Evolutionary conservation across 805 yeast genomes (phyloP).

Genomic region (Hanseniaspora pseudoguilliermondii): DNA sequence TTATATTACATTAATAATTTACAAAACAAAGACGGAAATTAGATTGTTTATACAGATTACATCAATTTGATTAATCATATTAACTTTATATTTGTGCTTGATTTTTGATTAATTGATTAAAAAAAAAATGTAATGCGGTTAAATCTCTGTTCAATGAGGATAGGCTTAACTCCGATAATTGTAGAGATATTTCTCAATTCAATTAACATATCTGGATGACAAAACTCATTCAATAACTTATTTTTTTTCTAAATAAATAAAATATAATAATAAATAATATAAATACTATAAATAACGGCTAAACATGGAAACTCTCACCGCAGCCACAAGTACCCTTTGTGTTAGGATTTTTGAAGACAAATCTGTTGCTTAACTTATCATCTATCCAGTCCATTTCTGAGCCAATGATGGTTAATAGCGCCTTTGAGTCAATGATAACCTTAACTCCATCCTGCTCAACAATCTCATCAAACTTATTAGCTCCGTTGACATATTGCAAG

Average conservation of each 20-base stretch:
- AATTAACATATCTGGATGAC: neutral
- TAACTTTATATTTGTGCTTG: too few species aligned
- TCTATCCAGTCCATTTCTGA: constrained; percentile 98
- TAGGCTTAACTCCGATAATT: too few species aligned
- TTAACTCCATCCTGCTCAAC: constrained; percentile 89
- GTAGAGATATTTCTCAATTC: too few species aligned
- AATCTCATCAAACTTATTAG: constrained; percentile 91
- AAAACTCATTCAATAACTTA: too few species aligned
- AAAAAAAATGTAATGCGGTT: neutral
- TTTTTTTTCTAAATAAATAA: neutral
- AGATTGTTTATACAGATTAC: neutral
- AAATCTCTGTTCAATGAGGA: too few species aligned
- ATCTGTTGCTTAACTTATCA: constrained; percentile 76
- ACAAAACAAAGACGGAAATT: neutral
- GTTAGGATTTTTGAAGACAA: constrained; percentile 89
- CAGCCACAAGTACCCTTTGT: constrained; percentile 98
- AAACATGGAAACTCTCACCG: constrained; percentile 97
- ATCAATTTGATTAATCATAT: too few species aligned
- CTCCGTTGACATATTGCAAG: constrained; percentile 74
- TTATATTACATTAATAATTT: neutral
- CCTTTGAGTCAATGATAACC: constrained; percentile 89
- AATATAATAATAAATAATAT: neutral
- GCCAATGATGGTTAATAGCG: constrained; percentile 88
- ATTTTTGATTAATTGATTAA: neutral
- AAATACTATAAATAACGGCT: constrained; percentile 14